Evolutionary conservation across 371 early-diverging fungal species (phyloP).

Genomic region (Actinomortierella wolfii): DNA sequence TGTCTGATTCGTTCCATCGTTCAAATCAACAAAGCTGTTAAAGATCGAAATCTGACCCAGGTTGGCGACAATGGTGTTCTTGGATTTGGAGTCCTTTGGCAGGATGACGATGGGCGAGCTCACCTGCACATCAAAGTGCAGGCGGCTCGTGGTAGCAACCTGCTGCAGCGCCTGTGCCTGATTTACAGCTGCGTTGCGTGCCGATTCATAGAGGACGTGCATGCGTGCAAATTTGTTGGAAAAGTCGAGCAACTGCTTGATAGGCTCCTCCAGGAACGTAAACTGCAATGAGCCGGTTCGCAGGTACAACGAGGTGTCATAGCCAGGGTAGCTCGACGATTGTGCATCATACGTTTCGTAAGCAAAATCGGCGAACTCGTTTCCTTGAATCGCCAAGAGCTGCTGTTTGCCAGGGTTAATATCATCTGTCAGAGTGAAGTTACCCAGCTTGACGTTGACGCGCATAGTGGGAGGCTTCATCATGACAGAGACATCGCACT

Average conservation of each 20-base stretch:
- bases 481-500: constrained; percentile 72
- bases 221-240: constrained; percentile 83
- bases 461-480: constrained; percentile 64
- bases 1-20: constrained; percentile 30
- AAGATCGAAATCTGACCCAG: constrained; percentile 87
- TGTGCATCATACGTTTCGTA: constrained; percentile 75
- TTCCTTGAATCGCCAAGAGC: constrained; percentile 86
- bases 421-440: constrained; percentile 77
- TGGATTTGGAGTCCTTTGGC: constrained; percentile 66
- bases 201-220: constrained; percentile 88
- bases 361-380: constrained; percentile 84
- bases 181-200: constrained; percentile 82
- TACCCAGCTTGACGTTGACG: constrained; percentile 86
- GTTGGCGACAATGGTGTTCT: constrained; percentile 75
- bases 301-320: constrained; percentile 80
- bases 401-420: constrained; percentile 51
- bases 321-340: constrained; percentile 74
- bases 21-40: constrained; percentile 66
- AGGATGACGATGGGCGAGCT: constrained; percentile 91
- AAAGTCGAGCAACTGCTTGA: constrained; percentile 61
- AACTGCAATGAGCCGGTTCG: constrained; percentile 85
- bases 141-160: constrained; percentile 66
- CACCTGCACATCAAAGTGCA: constrained; percentile 85
- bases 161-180: constrained; percentile 75
- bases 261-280: constrained; percentile 68